A percentile compares a stretch with the other conserved stretches of the same genome.
Conservation (phyloP, 1,139 yeast species). For the Pichia sp. region DNA sequence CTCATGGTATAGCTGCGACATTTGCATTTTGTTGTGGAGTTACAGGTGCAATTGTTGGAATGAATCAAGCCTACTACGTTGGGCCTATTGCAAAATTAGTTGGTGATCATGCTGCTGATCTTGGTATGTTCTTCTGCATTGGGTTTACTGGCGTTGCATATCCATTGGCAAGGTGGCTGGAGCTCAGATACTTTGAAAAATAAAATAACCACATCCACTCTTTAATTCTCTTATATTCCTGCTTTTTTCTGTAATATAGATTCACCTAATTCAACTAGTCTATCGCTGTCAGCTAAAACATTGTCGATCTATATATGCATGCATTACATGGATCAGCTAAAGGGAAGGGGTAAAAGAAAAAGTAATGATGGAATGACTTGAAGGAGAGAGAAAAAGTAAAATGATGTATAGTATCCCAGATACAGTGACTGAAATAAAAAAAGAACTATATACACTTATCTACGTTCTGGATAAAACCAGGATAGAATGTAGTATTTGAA, state of each 20-base stretch:
- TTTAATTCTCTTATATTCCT: background rate
- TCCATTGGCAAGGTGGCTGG: conserved; percentile 58
- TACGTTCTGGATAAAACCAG: conserved; percentile 16
- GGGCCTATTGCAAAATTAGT: conserved; percentile 62
- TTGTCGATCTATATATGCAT: background rate
- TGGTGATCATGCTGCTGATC: conserved; percentile 73
- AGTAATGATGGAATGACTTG: too few species aligned
- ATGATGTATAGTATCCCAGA: too few species aligned
- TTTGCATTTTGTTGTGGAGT: conserved; percentile 77
- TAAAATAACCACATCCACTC: background rate
- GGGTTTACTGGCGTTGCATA: conserved; percentile 62
- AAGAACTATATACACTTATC: too few species aligned
- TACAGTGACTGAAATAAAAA: too few species aligned
- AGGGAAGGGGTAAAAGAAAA: too few species aligned
- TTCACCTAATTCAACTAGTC: too few species aligned
- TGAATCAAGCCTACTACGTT: conserved; percentile 76
- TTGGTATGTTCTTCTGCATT: conserved; percentile 78
- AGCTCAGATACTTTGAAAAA: conserved; percentile 44
- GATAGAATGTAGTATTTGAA: conserved; percentile 21
- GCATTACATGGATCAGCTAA: background rate
- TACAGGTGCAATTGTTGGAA: conserved; percentile 81
- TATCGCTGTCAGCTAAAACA: background rate
- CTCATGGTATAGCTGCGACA: conserved; percentile 72
- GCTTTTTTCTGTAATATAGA: background rate
- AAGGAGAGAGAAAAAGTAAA: too few species aligned